Conservation (phyloP, 1,284 basidiomycete genomes). For the Meripilus lineatus region DNA sequence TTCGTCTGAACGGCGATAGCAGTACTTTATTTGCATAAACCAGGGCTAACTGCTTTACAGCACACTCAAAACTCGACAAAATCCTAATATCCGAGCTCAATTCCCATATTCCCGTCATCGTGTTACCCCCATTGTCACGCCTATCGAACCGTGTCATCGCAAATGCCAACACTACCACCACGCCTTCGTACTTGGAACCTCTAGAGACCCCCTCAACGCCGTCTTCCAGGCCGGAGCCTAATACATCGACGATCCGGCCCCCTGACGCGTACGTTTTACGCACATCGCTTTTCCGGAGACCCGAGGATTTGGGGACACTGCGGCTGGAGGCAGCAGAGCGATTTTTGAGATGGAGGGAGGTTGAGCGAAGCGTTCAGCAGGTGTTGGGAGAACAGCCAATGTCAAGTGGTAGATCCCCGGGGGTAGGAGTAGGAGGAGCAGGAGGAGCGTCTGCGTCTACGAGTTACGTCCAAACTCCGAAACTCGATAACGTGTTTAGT, state of each 20-base stretch:
- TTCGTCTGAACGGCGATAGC: not conserved
- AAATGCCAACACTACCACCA: not conserved
- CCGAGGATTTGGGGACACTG: conserved; percentile 49
- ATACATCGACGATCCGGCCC: conserved; percentile 6
- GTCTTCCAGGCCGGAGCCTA: conserved; percentile 2
- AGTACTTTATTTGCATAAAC: too few relatives aligned
- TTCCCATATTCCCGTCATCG: conserved; percentile 53
- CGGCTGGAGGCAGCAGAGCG: conserved; percentile 61
- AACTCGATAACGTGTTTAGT: not conserved
- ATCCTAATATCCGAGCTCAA: conserved; percentile 45
- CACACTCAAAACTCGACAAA: conserved; percentile 34
- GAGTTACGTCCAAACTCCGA: not conserved
- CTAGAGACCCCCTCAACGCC: conserved; percentile 19
- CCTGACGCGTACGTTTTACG: conserved; percentile 42
- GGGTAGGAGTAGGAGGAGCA: too few relatives aligned
- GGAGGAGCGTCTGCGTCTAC: not conserved
- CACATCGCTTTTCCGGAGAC: conserved; percentile 53
- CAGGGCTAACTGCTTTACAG: too few relatives aligned
- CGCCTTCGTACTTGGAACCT: not conserved
- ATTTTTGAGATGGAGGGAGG: conserved; percentile 68
- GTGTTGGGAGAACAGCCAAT: too few relatives aligned
- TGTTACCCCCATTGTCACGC: conserved; percentile 34
- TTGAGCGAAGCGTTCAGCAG: conserved; percentile 44
- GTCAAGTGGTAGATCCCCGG: too few relatives aligned
- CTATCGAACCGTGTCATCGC: not conserved